Evolutionary conservation across 169 alveolate species (phyloP).

Genomic region (Plasmodium gonderi): DNA sequence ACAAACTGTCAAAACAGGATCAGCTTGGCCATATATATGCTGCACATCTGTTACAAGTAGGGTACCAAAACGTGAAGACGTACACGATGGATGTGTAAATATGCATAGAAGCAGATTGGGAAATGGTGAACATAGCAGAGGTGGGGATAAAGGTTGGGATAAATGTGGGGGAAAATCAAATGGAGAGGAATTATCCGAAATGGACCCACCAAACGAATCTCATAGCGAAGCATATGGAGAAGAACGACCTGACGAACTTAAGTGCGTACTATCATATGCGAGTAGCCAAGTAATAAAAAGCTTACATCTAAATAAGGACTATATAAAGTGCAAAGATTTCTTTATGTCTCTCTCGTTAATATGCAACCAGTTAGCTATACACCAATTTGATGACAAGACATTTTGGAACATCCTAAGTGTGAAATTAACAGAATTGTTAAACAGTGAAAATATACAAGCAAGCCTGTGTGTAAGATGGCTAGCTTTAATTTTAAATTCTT

Average conservation of each 20-base stretch:
- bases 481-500: slow-evolving; percentile 41
- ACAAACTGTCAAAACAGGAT: no score
- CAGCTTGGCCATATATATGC: no score
- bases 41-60: neutral
- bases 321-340: slow-evolving; percentile 29
- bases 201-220: neutral
- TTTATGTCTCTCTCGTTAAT: slow-evolving; percentile 61
- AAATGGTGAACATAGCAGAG: no score
- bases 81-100: no score
- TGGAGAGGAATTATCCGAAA: no score
- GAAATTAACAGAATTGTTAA: slow-evolving; percentile 9
- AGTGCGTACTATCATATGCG: slow-evolving; percentile 13
- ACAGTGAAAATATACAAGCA: neutral
- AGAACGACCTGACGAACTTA: neutral
- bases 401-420: slow-evolving; percentile 29
- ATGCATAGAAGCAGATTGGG: no score
- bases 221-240: neutral
- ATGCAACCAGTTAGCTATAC: slow-evolving; percentile 57
- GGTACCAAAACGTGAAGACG: neutral
- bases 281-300: slow-evolving; percentile 40
- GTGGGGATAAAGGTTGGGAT: no score
- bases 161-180: no score
- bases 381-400: neutral
- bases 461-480: slow-evolving; percentile 35
- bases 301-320: slow-evolving; percentile 3